phyloP scores from a whole-genome alignment of 163 green algal genomes.

The Trebouxia gelatinosa region DNA sequence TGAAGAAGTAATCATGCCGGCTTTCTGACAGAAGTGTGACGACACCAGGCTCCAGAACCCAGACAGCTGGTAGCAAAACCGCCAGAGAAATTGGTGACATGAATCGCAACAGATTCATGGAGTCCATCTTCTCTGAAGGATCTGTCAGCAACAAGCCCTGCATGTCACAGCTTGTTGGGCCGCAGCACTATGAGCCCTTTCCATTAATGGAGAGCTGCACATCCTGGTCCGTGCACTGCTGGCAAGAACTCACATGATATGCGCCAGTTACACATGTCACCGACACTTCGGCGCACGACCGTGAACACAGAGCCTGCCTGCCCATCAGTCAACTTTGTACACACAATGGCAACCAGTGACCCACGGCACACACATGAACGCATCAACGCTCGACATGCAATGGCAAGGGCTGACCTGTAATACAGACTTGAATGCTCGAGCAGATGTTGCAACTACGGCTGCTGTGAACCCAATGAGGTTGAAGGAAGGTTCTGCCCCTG shows the following conservation, averaged over 20 bases:
- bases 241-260: too few species aligned
- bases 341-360: too few species aligned
- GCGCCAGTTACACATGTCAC: too few species aligned
- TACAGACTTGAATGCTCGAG: slow-evolving; percentile 82
- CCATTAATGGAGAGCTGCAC: too few species aligned
- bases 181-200: too few species aligned
- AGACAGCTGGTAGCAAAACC: slow-evolving; percentile 20
- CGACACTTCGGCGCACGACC: too few species aligned
- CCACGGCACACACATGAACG: too few species aligned
- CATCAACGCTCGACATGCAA: too few species aligned
- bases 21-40: slow-evolving; percentile 7
- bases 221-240: too few species aligned
- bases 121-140: slow-evolving; percentile 85
- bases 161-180: slow-evolving; percentile 59
- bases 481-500: slow-evolving; percentile 86
- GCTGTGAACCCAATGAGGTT: slow-evolving; percentile 87
- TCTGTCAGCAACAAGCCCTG: slow-evolving; percentile 77
- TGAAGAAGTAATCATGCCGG: slow-evolving; percentile 57
- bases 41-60: slow-evolving; percentile 31
- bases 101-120: slow-evolving; percentile 90
- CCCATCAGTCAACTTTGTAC: too few species aligned
- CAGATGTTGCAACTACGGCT: slow-evolving; percentile 75
- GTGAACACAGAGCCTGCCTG: too few species aligned
- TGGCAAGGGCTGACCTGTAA: slow-evolving; percentile 45
- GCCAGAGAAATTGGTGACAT: slow-evolving; percentile 72